phyloP scores from a whole-genome alignment of 1,284 basidiomycete genomes.

The Apiotrichum akiyoshidainum region DNA sequence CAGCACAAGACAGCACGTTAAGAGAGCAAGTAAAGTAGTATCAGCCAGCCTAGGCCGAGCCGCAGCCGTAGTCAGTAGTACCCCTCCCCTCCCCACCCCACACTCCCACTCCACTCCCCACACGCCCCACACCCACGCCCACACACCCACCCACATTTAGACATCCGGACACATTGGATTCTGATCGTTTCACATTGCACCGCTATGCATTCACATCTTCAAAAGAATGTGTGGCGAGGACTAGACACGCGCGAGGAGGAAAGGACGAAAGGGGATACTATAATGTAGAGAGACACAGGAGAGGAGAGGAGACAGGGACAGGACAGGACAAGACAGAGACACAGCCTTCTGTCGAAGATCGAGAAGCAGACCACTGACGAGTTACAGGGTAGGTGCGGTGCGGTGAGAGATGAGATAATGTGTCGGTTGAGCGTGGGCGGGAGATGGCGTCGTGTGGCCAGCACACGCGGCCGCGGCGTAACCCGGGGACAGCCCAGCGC shows the following conservation, averaged over 20 bases:
- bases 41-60: too few relatives aligned
- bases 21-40: neutral
- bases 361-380: too few relatives aligned
- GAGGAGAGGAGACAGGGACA: too few relatives aligned
- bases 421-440: too few relatives aligned
- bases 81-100: neutral
- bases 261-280: neutral
- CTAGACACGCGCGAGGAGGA: neutral
- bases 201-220: constrained; percentile 18
- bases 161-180: constrained; percentile 2
- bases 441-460: too few relatives aligned
- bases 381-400: too few relatives aligned
- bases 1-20: too few relatives aligned
- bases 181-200: constrained; percentile 8
- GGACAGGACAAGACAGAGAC: neutral
- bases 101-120: neutral
- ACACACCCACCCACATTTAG: neutral
- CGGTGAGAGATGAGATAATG: too few relatives aligned
- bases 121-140: neutral
- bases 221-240: neutral
- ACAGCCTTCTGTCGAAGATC: too few relatives aligned
- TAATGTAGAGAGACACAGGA: neutral
- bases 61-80: too few relatives aligned
- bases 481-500: constrained; percentile 2
- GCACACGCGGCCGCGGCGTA: too few relatives aligned